Conservation (phyloP, 2,329 filamentous ascomycete species). For the Diplodia corticola region DNA sequence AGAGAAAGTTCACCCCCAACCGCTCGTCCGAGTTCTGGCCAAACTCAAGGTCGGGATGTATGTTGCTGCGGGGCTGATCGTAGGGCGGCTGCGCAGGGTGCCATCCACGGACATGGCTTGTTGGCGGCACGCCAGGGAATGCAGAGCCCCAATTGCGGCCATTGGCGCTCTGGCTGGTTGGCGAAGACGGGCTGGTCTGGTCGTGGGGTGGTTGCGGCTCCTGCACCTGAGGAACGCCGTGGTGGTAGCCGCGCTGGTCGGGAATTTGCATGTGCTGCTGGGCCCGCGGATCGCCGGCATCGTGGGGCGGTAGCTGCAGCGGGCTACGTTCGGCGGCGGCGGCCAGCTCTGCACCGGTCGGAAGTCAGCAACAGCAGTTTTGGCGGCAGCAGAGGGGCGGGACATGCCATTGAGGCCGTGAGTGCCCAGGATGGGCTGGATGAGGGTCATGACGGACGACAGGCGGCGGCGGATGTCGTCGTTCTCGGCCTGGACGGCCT, state of each 20-base stretch:
- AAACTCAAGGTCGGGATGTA: slow-evolving; percentile 23
- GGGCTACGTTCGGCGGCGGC: slow-evolving; percentile 49
- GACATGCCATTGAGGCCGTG: slow-evolving; percentile 46
- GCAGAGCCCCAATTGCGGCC: slow-evolving; percentile 32
- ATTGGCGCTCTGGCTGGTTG: slow-evolving; percentile 29
- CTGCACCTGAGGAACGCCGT: slow-evolving; percentile 26
- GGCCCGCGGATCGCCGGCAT: slow-evolving; percentile 28
- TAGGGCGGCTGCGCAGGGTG: slow-evolving; percentile 44
- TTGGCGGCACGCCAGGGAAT: slow-evolving; percentile 34
- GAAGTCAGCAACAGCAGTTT: neutral
- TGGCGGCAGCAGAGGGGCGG: neutral
- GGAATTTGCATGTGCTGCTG: slow-evolving; percentile 17
- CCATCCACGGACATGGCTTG: slow-evolving; percentile 38
- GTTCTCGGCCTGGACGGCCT: slow-evolving; percentile 76
- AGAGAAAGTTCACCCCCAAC: slow-evolving; percentile 71
- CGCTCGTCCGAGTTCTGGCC: slow-evolving; percentile 52
- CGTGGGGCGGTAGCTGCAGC: slow-evolving; percentile 35
- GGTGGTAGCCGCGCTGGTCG: slow-evolving; percentile 25
- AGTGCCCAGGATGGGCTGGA: slow-evolving; percentile 58
- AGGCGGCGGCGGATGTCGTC: slow-evolving; percentile 72
- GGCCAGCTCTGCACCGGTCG: slow-evolving; percentile 44
- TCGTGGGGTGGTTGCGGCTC: slow-evolving; percentile 10
- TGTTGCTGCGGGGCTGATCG: slow-evolving; percentile 37
- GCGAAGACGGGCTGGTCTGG: slow-evolving; percentile 29
- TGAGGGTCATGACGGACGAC: slow-evolving; percentile 62